A percentile compares a stretch with the other conserved stretches of the same genome.
phyloP scores from a whole-genome alignment of 192 early-diverging fungal species.

The Umbelopsis sp. region DNA sequence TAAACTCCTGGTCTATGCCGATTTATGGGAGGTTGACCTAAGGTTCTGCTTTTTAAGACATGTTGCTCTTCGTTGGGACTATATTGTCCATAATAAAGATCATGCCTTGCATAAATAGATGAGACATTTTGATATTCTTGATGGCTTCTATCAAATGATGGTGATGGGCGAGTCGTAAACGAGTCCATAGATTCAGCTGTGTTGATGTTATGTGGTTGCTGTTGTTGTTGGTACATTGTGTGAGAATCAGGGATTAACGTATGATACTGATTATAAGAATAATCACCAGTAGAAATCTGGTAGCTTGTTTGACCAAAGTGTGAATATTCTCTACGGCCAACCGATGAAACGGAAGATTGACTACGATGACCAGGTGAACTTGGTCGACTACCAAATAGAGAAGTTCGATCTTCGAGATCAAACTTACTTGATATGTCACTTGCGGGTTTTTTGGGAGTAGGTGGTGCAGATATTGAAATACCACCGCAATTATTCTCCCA shows the following conservation, averaged over 20 bases:
- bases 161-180: not conserved
- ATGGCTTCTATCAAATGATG: not conserved
- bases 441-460: not conserved
- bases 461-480: not conserved
- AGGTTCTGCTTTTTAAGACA: not conserved
- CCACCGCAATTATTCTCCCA: constrained; percentile 24
- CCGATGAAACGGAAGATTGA: not conserved
- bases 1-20: constrained; percentile 19
- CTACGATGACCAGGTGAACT: not conserved
- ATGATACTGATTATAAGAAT: not conserved
- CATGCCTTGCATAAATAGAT: not conserved
- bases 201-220: not conserved
- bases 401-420: not conserved
- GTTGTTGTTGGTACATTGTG: not conserved
- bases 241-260: not conserved
- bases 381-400: not conserved
- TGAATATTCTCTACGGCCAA: not conserved
- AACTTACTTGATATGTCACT: not conserved
- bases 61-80: not conserved
- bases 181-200: not conserved
- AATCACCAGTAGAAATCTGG: not conserved
- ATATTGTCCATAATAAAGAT: not conserved
- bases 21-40: not conserved
- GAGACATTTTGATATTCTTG: not conserved
- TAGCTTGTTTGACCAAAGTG: not conserved